A percentile compares a stretch with the other conserved stretches of the same genome.
These are phyloP conservation scores for Helminthosporium solani DNA, from an alignment of 2,329 filamentous ascomycete species.

Conservation along the genomic window DNA sequence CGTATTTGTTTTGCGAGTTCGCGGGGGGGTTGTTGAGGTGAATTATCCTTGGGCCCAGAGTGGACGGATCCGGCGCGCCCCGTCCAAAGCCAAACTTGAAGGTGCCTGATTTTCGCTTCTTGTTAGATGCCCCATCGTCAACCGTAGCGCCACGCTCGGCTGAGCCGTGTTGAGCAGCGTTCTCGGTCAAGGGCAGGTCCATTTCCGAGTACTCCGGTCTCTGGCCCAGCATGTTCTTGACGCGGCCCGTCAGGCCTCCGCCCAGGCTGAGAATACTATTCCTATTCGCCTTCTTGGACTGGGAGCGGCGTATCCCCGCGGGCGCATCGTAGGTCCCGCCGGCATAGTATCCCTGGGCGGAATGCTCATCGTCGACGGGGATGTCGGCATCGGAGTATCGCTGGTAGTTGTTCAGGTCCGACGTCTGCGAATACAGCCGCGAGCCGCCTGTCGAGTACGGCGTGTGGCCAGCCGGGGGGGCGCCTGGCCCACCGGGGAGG, in stretches of 20 bases:
- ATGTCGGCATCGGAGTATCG: constrained; percentile 90
- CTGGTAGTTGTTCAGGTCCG: constrained; percentile 83
- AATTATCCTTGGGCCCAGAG: constrained; percentile 87
- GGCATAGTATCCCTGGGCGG: constrained; percentile 74
- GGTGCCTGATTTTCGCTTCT: constrained; percentile 53
- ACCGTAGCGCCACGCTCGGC: constrained; percentile 45
- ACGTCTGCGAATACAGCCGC: constrained; percentile 68
- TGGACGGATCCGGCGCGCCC: constrained; percentile 83
- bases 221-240: constrained; percentile 91
- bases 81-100: constrained; percentile 94
- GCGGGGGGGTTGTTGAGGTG: constrained; percentile 94
- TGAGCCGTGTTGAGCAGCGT: constrained; percentile 53
- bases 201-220: constrained; percentile 89
- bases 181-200: constrained; percentile 91
- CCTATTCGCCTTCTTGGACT: constrained; percentile 67
- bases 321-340: constrained; percentile 60
- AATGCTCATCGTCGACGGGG: constrained; percentile 73
- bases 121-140: constrained; percentile 35
- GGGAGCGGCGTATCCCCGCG: constrained; percentile 48
- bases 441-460: constrained; percentile 41
- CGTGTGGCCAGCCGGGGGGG: constrained; percentile 35
- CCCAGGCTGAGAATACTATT: constrained; percentile 88
- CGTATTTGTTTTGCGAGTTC: constrained; percentile 84
- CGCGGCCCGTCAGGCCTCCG: constrained; percentile 80
- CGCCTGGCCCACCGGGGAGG: constrained; percentile 48